Percentiles rank a stretch among this genome's conserved stretches.
Evolutionary conservation across 495 filamentous ascomycete species (phyloP).

Genomic region (Lophium mytilinum): DNA sequence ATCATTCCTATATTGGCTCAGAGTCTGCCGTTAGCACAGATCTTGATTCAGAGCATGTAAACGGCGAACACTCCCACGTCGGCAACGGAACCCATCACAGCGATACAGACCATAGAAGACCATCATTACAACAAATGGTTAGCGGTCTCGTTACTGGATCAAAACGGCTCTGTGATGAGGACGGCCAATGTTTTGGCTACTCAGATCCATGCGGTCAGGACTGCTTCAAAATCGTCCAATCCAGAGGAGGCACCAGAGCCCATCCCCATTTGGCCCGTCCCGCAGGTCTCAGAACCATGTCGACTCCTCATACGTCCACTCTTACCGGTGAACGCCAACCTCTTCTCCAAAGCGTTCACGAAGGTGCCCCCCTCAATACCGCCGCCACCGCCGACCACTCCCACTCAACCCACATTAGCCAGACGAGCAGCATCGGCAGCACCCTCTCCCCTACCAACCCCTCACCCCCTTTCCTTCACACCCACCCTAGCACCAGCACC

Average conservation of each 20-base stretch:
- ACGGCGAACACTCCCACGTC: background rate
- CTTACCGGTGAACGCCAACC: slow-evolving; percentile 25
- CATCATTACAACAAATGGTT: slow-evolving; percentile 33
- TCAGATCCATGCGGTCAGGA: slow-evolving; percentile 78
- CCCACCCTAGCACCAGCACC: slow-evolving; percentile 88
- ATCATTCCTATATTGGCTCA: too few species aligned
- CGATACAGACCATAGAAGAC: slow-evolving; percentile 20
- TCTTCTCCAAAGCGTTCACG: slow-evolving; percentile 27
- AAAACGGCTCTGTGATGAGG: slow-evolving; percentile 50
- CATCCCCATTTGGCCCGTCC: slow-evolving; percentile 7
- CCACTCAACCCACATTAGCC: background rate
- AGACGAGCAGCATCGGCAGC: background rate
- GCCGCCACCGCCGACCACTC: slow-evolving; percentile 1
- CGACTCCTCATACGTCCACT: slow-evolving; percentile 2
- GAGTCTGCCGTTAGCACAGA: too few species aligned
- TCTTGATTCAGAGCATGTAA: background rate
- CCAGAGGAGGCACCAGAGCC: slow-evolving; percentile 5
- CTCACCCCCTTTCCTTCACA: slow-evolving; percentile 43
- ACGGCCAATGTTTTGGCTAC: slow-evolving; percentile 74
- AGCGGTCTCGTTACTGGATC: slow-evolving; percentile 13
- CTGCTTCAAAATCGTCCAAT: slow-evolving; percentile 52
- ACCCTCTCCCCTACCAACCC: background rate
- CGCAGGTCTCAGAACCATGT: slow-evolving; percentile 13
- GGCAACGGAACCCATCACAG: slow-evolving; percentile 21
- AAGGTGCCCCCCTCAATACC: slow-evolving; percentile 13